Evolutionary conservation across 2,329 filamentous ascomycete species (phyloP), one percentile per base, ranked within the genome.

Genomic region (Penicillium sp.): DNA sequence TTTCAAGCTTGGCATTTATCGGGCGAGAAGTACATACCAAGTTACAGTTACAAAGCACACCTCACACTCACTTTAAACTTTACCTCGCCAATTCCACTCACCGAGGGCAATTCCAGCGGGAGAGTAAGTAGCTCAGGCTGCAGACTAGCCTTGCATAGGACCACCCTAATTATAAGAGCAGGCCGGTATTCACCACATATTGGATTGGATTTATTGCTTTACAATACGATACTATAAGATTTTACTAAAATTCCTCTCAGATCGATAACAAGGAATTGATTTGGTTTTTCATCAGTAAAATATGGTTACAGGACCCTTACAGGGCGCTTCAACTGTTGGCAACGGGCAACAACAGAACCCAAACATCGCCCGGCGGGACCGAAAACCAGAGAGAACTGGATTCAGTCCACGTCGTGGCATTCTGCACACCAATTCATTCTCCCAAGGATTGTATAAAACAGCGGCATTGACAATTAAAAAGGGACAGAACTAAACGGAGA

Each of bases 281-380:
- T 66, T 61, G 52, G 55, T 54, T 59, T 61, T 64, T 61, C 58
- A 51, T 46, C 45, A 30, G 20, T 66, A 63, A 40, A 56, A 64
- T 70, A 70, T 69, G 68, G 67, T 69, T 72, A 72, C 68, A 72
- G 60, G 63, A 26, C 55, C 54, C 60, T 56, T 54, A 49, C 46
- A 53, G 51, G 54, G 55, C 52, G 49, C 61, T 65, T 63, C 67
- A 24, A 32, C 48, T 27, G 24, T 41, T 41, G 56, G 57, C 62
- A 60, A 54, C 56, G 17, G 52, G 56, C 52, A 55, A 32, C 32
- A 50, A 44, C 45, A 43, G 23, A 43, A 15, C 41, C 5, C 15
- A 6, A 7, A 32, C 9, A 32, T 45, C 29, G 20, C 24, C 21
- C 29, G 18, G 39, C 44, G 46, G 26, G 37, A 40, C 36, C 29